Evolutionary conservation across 371 early-diverging fungal genomes (phyloP).

Genomic region (Syncephalastrum sp.): DNA sequence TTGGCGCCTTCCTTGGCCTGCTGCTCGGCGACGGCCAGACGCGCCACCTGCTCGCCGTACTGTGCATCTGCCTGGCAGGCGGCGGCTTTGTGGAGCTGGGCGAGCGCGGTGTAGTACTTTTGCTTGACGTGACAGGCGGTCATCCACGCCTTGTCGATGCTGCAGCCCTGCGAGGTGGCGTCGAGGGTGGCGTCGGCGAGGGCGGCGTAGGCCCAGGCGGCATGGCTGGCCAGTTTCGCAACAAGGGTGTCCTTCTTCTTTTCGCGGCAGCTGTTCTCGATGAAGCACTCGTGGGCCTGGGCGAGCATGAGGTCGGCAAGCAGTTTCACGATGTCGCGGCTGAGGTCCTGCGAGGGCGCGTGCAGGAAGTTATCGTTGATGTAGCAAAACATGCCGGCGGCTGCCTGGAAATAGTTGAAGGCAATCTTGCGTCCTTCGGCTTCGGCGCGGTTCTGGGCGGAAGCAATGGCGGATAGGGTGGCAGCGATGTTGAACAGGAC

Average conservation of each 20-base stretch:
- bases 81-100: conserved; percentile 81
- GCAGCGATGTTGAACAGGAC: conserved; percentile 93
- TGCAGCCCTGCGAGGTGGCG: conserved; percentile 48
- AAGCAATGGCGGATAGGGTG: conserved; percentile 69
- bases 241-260: conserved; percentile 83
- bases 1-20: conserved; percentile 84
- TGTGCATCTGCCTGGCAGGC: conserved; percentile 74
- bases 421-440: conserved; percentile 75
- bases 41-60: conserved; percentile 85
- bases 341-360: conserved; percentile 90
- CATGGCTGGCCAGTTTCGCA: conserved; percentile 89
- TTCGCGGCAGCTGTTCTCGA: conserved; percentile 83
- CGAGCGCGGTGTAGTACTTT: conserved; percentile 80
- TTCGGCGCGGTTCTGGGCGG: conserved; percentile 72
- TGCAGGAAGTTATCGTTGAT: conserved; percentile 97
- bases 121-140: conserved; percentile 77
- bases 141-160: conserved; percentile 69
- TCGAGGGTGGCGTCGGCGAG: conserved; percentile 67
- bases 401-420: conserved; percentile 87
- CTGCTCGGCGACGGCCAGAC: conserved; percentile 75
- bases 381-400: conserved; percentile 90
- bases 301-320: conserved; percentile 86
- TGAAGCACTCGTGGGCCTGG: conserved; percentile 93
- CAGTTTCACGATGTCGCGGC: conserved; percentile 83
- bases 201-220: conserved; percentile 73